These are phyloP conservation scores for Pezizomycotina sp. DNA, from an alignment of 2,329 filamentous ascomycete genomes.

Conservation along the genomic window DNA sequence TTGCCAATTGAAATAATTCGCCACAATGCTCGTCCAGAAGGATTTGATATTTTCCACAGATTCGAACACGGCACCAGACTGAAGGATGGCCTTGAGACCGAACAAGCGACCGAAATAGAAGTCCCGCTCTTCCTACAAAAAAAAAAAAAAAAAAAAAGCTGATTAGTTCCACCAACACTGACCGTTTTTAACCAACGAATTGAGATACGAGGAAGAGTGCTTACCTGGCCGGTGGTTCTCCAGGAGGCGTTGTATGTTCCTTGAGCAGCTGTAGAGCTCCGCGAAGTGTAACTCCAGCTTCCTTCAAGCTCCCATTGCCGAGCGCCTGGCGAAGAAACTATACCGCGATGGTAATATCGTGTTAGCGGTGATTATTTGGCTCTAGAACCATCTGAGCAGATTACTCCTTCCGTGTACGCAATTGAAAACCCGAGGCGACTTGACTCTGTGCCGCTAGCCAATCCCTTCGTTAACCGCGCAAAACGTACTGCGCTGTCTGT, in stretches of 20 bases:
- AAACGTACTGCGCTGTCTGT: no score
- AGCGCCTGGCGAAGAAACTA: slow-evolving; percentile 7
- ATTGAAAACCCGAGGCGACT: slow-evolving; percentile 79
- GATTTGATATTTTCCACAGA: slow-evolving; percentile 33
- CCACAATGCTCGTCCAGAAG: slow-evolving; percentile 41
- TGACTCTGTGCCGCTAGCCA: slow-evolving; percentile 78
- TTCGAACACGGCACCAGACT: slow-evolving; percentile 53
- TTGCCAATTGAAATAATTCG: slow-evolving; percentile 56
- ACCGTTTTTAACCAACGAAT: slow-evolving; percentile 38
- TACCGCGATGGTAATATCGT: slow-evolving; percentile 4
- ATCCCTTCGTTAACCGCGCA: slow-evolving; percentile 58
- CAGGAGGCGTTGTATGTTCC: slow-evolving; percentile 19
- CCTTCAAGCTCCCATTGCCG: slow-evolving; percentile 12
- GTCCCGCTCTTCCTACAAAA: slow-evolving; percentile 65
- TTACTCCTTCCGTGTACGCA: slow-evolving; percentile 46
- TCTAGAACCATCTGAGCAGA: slow-evolving; percentile 1
- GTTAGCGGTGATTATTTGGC: background rate
- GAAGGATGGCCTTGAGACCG: slow-evolving; percentile 69
- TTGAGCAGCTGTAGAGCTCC: slow-evolving; percentile 15
- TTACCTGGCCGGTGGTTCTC: slow-evolving; percentile 10
- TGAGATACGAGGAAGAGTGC: slow-evolving; percentile 7
- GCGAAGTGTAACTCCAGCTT: slow-evolving; percentile 7
- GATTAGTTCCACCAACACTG: no score
- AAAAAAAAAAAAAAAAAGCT: no score
- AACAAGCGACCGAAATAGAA: slow-evolving; percentile 74